A percentile compares a stretch with the other conserved stretches of the same genome.
phyloP scores from a whole-genome alignment of 805 yeast species.

The Yamadazyma akitaensis region DNA sequence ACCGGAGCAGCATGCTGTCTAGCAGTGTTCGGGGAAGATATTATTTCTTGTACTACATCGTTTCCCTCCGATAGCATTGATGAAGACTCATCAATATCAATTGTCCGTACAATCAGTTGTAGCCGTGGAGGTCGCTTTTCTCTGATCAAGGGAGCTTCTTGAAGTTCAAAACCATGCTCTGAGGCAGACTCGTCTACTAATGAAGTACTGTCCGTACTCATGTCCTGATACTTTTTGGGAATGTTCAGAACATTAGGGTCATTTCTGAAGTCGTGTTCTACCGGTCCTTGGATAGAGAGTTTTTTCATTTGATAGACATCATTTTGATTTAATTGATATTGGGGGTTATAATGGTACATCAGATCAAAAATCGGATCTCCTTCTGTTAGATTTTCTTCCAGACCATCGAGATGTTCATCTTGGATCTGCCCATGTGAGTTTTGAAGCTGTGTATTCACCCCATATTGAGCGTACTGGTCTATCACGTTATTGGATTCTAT shows the following conservation, averaged over 20 bases:
- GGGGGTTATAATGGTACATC: background rate
- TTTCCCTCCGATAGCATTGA: slow-evolving; percentile 1
- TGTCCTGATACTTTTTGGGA: background rate
- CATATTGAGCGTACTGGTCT: slow-evolving; percentile 3
- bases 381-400: background rate
- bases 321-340: background rate
- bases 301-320: background rate
- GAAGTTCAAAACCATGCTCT: slow-evolving; percentile 13
- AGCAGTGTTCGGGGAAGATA: slow-evolving; percentile 21
- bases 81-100: background rate
- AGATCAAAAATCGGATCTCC: background rate
- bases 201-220: slow-evolving; percentile 9
- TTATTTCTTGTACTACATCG: slow-evolving; percentile 1
- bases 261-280: background rate
- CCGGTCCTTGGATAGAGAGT: background rate
- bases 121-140: slow-evolving; percentile 9
- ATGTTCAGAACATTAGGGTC: slow-evolving; percentile 4
- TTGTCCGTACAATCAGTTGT: background rate
- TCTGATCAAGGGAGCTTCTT: slow-evolving; percentile 14
- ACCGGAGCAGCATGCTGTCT: slow-evolving; percentile 14
- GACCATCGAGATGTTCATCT: background rate
- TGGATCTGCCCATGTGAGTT: no score
- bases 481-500: slow-evolving; percentile 11
- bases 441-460: background rate
- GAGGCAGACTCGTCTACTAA: slow-evolving; percentile 4